phyloP scores from a whole-genome alignment of 257 asterid species.

The Ballota nigra region DNA sequence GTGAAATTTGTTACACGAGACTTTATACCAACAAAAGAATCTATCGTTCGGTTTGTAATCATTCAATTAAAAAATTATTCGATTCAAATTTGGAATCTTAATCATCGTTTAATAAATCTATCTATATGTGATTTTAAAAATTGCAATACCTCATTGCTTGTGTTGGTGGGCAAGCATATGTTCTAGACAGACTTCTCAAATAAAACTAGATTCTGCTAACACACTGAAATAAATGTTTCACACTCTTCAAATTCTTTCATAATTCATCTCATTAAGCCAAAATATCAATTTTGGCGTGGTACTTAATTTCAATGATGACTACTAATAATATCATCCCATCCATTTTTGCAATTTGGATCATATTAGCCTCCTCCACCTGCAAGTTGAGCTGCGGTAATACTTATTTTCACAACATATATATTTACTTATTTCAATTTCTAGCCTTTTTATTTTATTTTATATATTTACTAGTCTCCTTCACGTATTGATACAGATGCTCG shows the following conservation, averaged over 20 bases:
- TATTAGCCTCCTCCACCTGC: slow-evolving; percentile 16
- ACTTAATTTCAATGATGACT: neutral
- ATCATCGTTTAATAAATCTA: too few relatives aligned
- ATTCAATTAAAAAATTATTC: too few relatives aligned
- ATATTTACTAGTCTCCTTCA: too few relatives aligned
- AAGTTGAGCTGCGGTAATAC: slow-evolving; percentile 14
- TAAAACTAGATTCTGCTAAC: neutral
- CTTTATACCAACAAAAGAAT: too few relatives aligned
- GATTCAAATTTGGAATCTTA: too few relatives aligned
- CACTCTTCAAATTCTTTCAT: neutral
- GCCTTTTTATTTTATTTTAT: neutral
- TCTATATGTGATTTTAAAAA: too few relatives aligned
- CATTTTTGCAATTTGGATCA: slow-evolving; percentile 16
- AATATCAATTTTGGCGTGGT: neutral
- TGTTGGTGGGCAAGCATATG: slow-evolving; percentile 26
- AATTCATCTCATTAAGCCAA: neutral
- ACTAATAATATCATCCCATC: neutral
- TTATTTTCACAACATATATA: neutral
- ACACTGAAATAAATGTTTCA: neutral
- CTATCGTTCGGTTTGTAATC: too few relatives aligned
- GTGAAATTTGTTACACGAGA: too few relatives aligned
- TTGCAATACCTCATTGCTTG: slow-evolving; percentile 9
- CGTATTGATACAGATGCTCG: neutral
- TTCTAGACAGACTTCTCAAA: slow-evolving; percentile 8
- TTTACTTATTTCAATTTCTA: neutral